Conservation (phyloP, 345 rosid genomes). For the Rhizophora mangle region DNA sequence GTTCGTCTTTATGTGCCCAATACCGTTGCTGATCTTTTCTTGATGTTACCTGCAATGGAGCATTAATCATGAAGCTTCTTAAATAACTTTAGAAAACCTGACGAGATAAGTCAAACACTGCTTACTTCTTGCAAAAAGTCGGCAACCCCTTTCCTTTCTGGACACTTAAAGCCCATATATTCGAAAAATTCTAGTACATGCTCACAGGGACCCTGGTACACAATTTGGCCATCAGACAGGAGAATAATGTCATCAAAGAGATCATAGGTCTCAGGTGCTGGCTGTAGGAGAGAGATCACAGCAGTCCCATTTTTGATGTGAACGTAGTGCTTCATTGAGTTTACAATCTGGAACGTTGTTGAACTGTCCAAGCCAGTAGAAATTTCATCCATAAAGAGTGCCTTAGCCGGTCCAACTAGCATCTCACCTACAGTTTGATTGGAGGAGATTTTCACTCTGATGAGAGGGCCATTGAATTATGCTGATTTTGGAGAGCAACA, state of each 20-base stretch:
- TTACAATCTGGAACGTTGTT: slow-evolving; percentile 21
- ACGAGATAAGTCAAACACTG: no score
- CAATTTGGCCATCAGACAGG: slow-evolving; percentile 16
- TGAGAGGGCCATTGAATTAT: no score
- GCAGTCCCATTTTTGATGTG: slow-evolving; percentile 18
- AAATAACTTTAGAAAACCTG: no score
- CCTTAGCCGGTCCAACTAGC: slow-evolving; percentile 22
- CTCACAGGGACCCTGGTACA: slow-evolving; percentile 18
- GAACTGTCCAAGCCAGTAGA: slow-evolving; percentile 27
- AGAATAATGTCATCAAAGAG: slow-evolving; percentile 23
- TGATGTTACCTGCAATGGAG: slow-evolving; percentile 46
- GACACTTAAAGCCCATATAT: slow-evolving; percentile 26
- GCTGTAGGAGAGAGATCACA: slow-evolving; percentile 20
- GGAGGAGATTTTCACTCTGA: no score
- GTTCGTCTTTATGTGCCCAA: slow-evolving; percentile 56
- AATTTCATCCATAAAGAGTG: slow-evolving; percentile 22
- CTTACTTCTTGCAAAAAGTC: slow-evolving; percentile 23
- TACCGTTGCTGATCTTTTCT: slow-evolving; percentile 83
- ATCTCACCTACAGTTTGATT: slow-evolving; percentile 9
- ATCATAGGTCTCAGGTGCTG: slow-evolving; percentile 18
- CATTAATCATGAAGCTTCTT: no score
- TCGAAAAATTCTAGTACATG: slow-evolving; percentile 12
- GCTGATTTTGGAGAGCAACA: no score
- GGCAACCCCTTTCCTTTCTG: slow-evolving; percentile 19
- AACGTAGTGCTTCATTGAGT: slow-evolving; percentile 20